Evolutionary conservation across 768 basidiomycete genomes (phyloP).

Genomic region (Rhizopogon sp.): DNA sequence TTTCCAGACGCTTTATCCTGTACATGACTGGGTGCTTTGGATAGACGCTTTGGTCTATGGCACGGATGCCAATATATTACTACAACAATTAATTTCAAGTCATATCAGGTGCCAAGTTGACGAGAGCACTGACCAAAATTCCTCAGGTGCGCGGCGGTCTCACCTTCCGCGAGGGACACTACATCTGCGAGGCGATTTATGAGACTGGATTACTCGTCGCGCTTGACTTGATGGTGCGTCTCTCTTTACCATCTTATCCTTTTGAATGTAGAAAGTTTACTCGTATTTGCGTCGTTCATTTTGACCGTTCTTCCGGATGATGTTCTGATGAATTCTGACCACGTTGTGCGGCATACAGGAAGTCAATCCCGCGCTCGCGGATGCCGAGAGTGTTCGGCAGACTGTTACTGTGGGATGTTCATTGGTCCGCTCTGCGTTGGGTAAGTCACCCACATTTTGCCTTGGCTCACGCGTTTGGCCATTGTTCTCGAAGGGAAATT

Average conservation of each 20-base stretch:
- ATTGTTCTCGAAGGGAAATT: background rate
- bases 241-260: too few relatives aligned
- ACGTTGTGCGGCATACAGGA: constrained; percentile 45
- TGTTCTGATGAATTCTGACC: background rate
- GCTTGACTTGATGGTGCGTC: constrained; percentile 85
- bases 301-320: background rate
- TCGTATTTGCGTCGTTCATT: background rate
- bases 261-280: background rate
- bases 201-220: constrained; percentile 93
- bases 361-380: constrained; percentile 92
- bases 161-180: constrained; percentile 98
- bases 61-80: background rate
- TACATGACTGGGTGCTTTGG: too few relatives aligned
- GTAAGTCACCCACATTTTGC: constrained; percentile 35
- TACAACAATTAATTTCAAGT: background rate
- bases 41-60: too few relatives aligned
- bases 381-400: constrained; percentile 68
- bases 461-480: background rate
- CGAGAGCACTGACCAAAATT: background rate
- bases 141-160: constrained; percentile 84
- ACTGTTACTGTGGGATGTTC: constrained; percentile 92
- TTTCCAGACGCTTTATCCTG: background rate
- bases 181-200: constrained; percentile 88
- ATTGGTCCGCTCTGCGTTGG: constrained; percentile 75
- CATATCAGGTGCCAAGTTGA: constrained; percentile 5